A percentile compares a stretch with the other conserved stretches of the same genome.
phyloP scores from a whole-genome alignment of 148 eudicot genomes.

The Dysphania ambrosioides region DNA sequence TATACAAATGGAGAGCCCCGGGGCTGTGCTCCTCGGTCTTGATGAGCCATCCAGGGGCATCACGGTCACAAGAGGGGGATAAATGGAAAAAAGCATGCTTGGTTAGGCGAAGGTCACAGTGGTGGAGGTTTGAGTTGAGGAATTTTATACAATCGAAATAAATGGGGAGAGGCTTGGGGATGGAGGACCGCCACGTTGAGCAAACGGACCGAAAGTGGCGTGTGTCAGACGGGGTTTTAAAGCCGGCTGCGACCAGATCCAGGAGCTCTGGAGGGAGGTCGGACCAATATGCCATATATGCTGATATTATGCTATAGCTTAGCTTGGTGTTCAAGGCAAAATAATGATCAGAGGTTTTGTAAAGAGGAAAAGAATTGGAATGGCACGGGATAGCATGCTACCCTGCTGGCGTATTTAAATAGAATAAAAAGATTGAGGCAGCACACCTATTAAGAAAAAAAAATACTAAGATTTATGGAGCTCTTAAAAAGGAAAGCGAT shows the following conservation, averaged over 20 bases:
- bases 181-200: slow-evolving; percentile 24
- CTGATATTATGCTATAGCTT: no score
- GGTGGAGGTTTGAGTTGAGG: not conserved
- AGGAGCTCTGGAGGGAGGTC: slow-evolving; percentile 32
- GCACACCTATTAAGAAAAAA: slow-evolving; percentile 21
- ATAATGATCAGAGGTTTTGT: slow-evolving; percentile 9
- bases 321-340: not conserved
- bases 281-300: slow-evolving; percentile 29
- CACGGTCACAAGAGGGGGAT: not conserved
- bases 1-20: slow-evolving; percentile 14
- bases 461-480: no score
- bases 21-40: slow-evolving; percentile 25
- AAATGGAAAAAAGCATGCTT: slow-evolving; percentile 22
- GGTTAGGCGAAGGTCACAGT: slow-evolving; percentile 18
- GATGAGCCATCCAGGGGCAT: slow-evolving; percentile 25
- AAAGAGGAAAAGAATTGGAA: not conserved
- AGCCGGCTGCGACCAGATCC: slow-evolving; percentile 16
- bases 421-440: not conserved
- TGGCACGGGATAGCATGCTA: not conserved
- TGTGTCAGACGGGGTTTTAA: slow-evolving; percentile 14
- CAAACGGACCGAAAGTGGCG: slow-evolving; percentile 31
- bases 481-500: no score
- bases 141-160: slow-evolving; percentile 17
- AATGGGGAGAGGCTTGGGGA: slow-evolving; percentile 3
- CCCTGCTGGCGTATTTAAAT: not conserved